phyloP scores from a whole-genome alignment of 345 rosid genomes.

The Corymbia maculata region DNA sequence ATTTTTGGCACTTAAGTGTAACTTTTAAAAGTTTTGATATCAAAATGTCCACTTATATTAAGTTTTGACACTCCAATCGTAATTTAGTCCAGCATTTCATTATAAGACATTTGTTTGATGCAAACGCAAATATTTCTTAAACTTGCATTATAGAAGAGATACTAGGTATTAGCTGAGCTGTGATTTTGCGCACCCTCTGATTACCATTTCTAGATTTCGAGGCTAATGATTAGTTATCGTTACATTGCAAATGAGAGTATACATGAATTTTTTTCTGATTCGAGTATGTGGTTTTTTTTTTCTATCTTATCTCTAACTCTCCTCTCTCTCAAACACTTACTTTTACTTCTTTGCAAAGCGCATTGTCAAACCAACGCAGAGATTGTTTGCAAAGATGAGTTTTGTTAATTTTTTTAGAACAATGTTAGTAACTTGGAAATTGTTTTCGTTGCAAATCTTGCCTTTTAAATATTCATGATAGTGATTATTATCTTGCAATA shows the following conservation, averaged over 20 bases:
- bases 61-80: no score
- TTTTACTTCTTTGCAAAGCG: no score
- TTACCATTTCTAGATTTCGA: not conserved
- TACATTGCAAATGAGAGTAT: not conserved
- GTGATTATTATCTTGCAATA: not conserved
- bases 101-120: not conserved
- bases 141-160: not conserved
- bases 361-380: not conserved
- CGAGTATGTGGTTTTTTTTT: no score
- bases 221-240: not conserved
- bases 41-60: no score
- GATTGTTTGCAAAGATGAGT: not conserved
- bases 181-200: not conserved
- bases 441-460: not conserved
- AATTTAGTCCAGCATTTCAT: no score
- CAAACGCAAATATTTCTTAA: not conserved
- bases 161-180: not conserved
- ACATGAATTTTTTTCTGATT: not conserved
- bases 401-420: not conserved
- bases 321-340: not conserved
- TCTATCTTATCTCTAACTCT: no score
- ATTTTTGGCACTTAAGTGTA: no score
- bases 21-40: no score
- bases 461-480: no score
- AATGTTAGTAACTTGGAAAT: not conserved